phyloP scores from a whole-genome alignment of 345 rosid species.

The Sisymbrium irio region DNA sequence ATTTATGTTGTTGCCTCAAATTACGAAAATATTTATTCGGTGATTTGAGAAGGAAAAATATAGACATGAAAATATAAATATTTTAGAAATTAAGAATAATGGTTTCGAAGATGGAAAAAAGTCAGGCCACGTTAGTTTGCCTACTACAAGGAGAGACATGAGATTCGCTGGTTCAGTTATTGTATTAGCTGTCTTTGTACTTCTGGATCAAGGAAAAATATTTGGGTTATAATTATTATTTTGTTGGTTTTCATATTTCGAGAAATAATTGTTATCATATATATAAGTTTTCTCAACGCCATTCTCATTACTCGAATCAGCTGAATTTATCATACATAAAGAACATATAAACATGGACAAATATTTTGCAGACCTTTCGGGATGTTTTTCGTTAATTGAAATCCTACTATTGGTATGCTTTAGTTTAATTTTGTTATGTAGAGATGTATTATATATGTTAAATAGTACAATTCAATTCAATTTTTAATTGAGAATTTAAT shows the following conservation, averaged over 20 bases:
- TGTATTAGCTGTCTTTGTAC: not conserved
- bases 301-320: too few relatives aligned
- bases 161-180: not conserved
- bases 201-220: not conserved
- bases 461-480: not conserved
- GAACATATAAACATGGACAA: too few relatives aligned
- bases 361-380: not conserved
- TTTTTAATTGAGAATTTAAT: not conserved
- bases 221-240: not conserved
- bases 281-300: too few relatives aligned
- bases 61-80: not conserved
- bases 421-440: not conserved
- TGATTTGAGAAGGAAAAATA: not conserved
- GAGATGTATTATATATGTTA: not conserved
- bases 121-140: constrained; percentile 5
- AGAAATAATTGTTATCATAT: too few relatives aligned
- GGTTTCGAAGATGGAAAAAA: not conserved
- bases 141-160: constrained; percentile 1
- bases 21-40: not conserved
- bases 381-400: not conserved
- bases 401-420: not conserved
- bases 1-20: too few relatives aligned
- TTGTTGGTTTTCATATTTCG: too few relatives aligned
- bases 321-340: not conserved
- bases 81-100: not conserved